A percentile compares a stretch with the other conserved stretches of the same genome.
These are phyloP conservation scores for Dactylis glomerata DNA, from an alignment of 176 grass and related monocot species.

Conservation along the genomic window DNA sequence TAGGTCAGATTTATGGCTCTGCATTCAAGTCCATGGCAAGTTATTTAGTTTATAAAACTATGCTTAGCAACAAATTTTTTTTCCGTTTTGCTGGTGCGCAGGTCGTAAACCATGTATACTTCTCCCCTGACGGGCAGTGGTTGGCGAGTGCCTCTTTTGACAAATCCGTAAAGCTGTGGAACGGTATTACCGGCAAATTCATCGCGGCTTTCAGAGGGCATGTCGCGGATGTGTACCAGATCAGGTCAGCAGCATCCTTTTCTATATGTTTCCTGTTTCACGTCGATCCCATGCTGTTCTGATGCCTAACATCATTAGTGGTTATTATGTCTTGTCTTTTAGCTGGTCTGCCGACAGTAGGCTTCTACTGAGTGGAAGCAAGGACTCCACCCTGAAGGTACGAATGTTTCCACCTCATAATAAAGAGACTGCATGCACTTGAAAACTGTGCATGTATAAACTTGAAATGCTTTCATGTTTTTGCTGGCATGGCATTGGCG, in stretches of 20 bases:
- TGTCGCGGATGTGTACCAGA: constrained; percentile 92
- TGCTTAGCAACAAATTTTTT: background rate
- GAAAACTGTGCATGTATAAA: no score
- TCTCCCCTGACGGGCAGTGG: constrained; percentile 99
- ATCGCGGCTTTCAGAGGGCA: constrained; percentile 84
- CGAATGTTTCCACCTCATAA: background rate
- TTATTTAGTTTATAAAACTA: background rate
- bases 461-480: background rate
- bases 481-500: background rate
- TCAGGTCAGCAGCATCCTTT: constrained; percentile 50
- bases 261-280: background rate
- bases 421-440: no score
- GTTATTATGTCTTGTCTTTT: constrained; percentile 12
- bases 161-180: constrained; percentile 97
- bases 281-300: background rate
- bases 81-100: constrained; percentile 25
- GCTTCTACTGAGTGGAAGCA: constrained; percentile 97
- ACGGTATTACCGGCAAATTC: constrained; percentile 91
- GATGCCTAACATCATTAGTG: background rate
- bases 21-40: no score
- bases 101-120: constrained; percentile 99
- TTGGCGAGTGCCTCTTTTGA: constrained; percentile 97
- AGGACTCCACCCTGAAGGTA: constrained; percentile 97
- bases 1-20: no score
- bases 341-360: constrained; percentile 98